Evolutionary conservation across 179 eudicot genomes (phyloP), one percentile per base, ranked within the genome.

Genomic region (Actinidia chinensis): DNA sequence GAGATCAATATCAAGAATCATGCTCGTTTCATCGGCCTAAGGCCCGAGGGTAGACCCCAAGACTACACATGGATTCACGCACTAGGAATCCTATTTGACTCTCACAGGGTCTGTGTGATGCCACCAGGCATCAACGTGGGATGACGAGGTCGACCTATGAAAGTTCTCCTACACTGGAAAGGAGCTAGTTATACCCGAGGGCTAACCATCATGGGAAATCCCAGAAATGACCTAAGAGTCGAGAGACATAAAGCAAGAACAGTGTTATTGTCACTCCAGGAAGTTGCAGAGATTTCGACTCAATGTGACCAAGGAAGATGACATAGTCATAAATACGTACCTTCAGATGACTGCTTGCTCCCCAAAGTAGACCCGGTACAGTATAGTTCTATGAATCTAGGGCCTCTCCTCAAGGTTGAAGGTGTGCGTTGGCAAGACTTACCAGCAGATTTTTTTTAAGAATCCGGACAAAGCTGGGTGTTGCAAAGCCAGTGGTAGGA

Each of bases 11-110:
- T 92, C 76, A 92, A 91, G 77, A 85, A 91, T 82, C 91, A 89
- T 54, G 95, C 89, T 6, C 89, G 79, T 36, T 91, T 91, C 89
- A 88, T 91, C 8, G 95, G 97, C 51, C 79, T 82, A 6, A 80
- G 92, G 73, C 93, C 95, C 12, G 79, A 80, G 2, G 89, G 90
- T 8, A 61, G 93, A 76, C 43, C 79, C 3, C 68, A 91, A 22
- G 93, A 91, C 84, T 88, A 71, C 82, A 92, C 93, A 6, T 89
- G 95, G 93, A 85, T 89, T 78, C 91, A 92, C 83, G 93, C 95
- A 75, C 80, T 92, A 0, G 91, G 90, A 40, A 44, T 91, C 83
- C 76, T 88, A 36, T 87, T 87, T 4, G 82, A 80, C 64, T 70
- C 89, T 23, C 87, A 91, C 83, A 83, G 55, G 4, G 75, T 91